Evolutionary conservation across 495 filamentous ascomycete genomes (phyloP).

Genomic region (Saxophila tyrrhenica): DNA sequence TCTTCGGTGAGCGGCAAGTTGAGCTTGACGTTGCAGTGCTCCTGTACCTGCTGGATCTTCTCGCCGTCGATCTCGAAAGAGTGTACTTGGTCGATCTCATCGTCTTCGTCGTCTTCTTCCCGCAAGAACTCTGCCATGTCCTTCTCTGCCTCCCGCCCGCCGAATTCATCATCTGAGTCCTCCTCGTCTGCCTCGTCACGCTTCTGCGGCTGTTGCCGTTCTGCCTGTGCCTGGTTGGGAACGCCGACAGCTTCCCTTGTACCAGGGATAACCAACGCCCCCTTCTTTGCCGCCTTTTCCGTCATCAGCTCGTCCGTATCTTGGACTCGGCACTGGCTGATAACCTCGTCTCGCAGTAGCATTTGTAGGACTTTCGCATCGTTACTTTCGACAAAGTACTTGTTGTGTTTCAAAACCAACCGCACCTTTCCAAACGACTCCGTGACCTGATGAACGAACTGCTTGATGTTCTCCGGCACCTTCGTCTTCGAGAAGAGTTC

Average conservation of each 20-base stretch:
- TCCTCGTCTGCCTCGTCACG: constrained; percentile 25
- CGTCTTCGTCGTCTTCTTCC: constrained; percentile 72
- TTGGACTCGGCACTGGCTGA: constrained; percentile 51
- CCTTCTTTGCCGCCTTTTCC: constrained; percentile 74
- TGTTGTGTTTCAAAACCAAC: constrained; percentile 85
- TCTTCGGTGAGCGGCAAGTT: constrained; percentile 84
- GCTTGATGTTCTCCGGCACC: constrained; percentile 62
- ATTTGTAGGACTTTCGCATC: constrained; percentile 76
- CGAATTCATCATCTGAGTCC: constrained; percentile 38
- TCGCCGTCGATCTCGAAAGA: constrained; percentile 81
- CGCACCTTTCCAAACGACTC: constrained; percentile 91
- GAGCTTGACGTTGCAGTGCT: constrained; percentile 68
- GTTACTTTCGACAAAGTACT: constrained; percentile 83
- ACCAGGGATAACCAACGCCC: constrained; percentile 83
- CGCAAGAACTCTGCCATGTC: constrained; percentile 48
- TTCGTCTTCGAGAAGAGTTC: constrained; percentile 80
- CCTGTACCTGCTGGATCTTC: constrained; percentile 74
- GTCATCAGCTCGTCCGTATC: constrained; percentile 61
- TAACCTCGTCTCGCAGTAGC: constrained; percentile 62
- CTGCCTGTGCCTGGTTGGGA: constrained; percentile 31
- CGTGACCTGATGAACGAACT: constrained; percentile 73
- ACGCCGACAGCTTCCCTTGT: constrained; percentile 86
- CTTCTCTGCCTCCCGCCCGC: constrained; percentile 17
- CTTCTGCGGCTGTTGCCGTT: constrained; percentile 28
- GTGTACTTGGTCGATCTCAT: constrained; percentile 78